Base-by-base conservation (phyloP, 2,329 filamentous ascomycete species). In the Penicillium sp. region DNA sequence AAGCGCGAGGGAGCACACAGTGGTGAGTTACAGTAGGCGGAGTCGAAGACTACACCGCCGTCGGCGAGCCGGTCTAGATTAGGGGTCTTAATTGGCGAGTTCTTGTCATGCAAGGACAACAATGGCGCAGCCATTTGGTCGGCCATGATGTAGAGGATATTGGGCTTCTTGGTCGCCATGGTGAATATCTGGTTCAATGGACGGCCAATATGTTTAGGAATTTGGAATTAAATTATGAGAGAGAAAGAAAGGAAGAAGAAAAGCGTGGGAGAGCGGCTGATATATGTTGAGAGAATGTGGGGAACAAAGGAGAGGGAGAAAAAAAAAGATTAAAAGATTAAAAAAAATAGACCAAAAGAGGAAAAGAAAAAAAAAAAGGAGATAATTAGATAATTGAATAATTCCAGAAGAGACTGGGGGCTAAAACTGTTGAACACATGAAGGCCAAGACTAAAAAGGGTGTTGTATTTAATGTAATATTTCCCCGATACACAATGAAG, bases 61-160 rank as follows among this genome's bases (percentile, higher is more conserved):
- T 87, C 85, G 2, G 93, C 91, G 62, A 97, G 83, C 51, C 86
- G 84, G 76, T 97, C 91, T 59, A 97, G 84, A 77, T 97, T 88
- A 48, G 93, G 93, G 1, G 93, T 97, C 77, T 92, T 90, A 82
- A 97, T 96, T 73, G 90, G 89, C 1, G 92, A 96, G 52, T 89
- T 82, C 46, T 87, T 84, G 75, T 97, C 93, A 81, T 97, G 92
- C 80, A 96, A 93, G 80, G 92, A 93, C 66, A 97, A 85, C 67
- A 93, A 84, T 19, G 93, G 93, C 29, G 93, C 93, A 19, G 93
- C 90, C 74, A 97, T 86, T 80, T 97, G 93, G 77, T 97, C 93
- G 54, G 93, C 93, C 92, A 97, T 96, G 79, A 97, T 95, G 81
- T 94, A 96, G 47, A 93, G 82, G 66, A 93, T 90, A 76, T 93